phyloP scores from a whole-genome alignment of 148 eudicot species.

The Salicornia ramosissima region DNA sequence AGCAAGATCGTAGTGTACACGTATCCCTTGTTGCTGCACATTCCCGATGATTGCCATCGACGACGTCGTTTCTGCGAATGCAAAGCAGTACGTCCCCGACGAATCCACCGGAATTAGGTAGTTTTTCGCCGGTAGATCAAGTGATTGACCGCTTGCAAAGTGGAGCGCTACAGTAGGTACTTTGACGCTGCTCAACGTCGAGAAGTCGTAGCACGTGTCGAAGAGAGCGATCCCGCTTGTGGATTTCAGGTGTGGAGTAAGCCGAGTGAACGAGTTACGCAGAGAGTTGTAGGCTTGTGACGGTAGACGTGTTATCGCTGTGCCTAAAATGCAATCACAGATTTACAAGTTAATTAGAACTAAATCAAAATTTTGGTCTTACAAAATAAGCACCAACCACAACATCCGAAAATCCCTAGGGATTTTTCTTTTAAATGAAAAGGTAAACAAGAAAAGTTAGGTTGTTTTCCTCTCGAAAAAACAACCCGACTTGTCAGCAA shows the following conservation, averaged over 20 bases:
- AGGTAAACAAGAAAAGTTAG: too few relatives aligned
- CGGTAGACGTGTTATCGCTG: conserved; percentile 50
- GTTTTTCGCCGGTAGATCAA: conserved; percentile 47
- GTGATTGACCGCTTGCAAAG: conserved; percentile 46
- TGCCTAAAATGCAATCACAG: conserved; percentile 34
- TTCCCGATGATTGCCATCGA: conserved; percentile 55
- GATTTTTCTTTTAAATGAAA: too few relatives aligned
- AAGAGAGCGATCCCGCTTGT: conserved; percentile 34
- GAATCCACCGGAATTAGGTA: conserved; percentile 50
- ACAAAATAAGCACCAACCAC: too few relatives aligned
- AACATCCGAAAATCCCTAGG: too few relatives aligned
- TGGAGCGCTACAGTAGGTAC: conserved; percentile 53
- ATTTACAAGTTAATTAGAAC: too few relatives aligned
- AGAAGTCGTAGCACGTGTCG: conserved; percentile 65
- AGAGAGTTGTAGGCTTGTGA: conserved; percentile 45
- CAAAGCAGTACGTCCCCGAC: conserved; percentile 48
- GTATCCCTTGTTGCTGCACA: conserved; percentile 64
- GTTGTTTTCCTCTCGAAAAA: too few relatives aligned
- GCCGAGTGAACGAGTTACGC: conserved; percentile 39
- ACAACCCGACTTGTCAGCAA: too few relatives aligned
- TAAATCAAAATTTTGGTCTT: too few relatives aligned
- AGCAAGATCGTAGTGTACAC: conserved; percentile 52
- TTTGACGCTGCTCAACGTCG: conserved; percentile 25
- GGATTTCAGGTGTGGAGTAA: conserved; percentile 28
- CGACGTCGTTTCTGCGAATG: conserved; percentile 51